Evolutionary conservation across 495 filamentous ascomycete species (phyloP), one percentile per base, ranked within the genome.

Genomic region (Barbatosphaeria neglecta): DNA sequence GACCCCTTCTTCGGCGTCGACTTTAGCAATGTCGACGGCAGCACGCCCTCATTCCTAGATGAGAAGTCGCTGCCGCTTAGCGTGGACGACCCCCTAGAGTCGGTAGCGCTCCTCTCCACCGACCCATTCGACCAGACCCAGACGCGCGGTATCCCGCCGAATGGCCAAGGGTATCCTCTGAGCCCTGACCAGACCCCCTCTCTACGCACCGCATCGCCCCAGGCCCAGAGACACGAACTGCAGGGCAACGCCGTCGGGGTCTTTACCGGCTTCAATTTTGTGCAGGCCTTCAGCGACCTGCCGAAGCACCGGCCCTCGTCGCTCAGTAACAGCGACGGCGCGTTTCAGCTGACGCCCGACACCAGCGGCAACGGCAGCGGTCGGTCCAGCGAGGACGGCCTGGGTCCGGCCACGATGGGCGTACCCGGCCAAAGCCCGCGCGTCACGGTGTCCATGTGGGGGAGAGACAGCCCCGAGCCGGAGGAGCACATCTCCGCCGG

Each of bases 371-470:
- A 64, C 51, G 66, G 60, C 28, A 74, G 60, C 38, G 67, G 65
- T 28, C 61, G 63, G 23, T 70, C 71, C 13, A 74, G 70, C 50
- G 71, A 71, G 46, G 68, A 71, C 50, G 68, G 62, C 22, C 47
- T 66, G 24, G 63, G 56, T 5, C 65, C 63, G 5, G 54, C 56
- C 41, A 50, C 57, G 8, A 47, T 63, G 50, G 44, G 56, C 19
- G 68, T 67, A 60, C 57, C 62, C 11, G 52, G 58, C 15, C 65
- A 66, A 24, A 76, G 72, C 47, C 72, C 71, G 2, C 66, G 64
- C 13, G 63, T 75, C 9, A 72, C 66, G 2, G 65, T 75, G 35
- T 74, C 72, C 11, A 57, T 70, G 41, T 77, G 71, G 70, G 64
- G 60, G 7, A 51, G 56, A 35, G 66, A 64, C 37, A 59, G 53